A percentile compares a stretch with the other conserved stretches of the same genome.
Evolutionary conservation across 2,329 filamentous ascomycete species (phyloP).

Genomic region (Pestalotiopsis sp.): DNA sequence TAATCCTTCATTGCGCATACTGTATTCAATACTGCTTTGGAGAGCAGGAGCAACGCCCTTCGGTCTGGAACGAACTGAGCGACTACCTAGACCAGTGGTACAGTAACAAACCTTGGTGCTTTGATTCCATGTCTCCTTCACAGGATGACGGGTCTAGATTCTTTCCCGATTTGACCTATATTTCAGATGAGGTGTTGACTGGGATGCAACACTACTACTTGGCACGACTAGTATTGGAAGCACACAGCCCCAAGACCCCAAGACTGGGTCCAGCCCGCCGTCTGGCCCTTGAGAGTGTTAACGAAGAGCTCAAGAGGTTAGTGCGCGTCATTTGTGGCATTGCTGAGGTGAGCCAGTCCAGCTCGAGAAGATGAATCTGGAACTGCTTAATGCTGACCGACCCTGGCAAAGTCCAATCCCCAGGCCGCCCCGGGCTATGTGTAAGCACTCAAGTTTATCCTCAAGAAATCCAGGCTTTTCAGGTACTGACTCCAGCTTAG

Average conservation of each 20-base stretch:
- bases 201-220: constrained; percentile 12
- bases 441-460: neutral
- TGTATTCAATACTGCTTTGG: constrained; percentile 7
- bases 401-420: neutral
- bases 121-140: neutral
- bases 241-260: constrained; percentile 5
- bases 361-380: neutral
- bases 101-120: neutral
- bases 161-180: neutral
- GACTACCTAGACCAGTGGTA: constrained; percentile 7
- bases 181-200: constrained; percentile 1
- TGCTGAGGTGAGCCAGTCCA: constrained; percentile 5
- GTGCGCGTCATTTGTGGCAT: constrained; percentile 4
- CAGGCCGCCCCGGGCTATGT: constrained; percentile 2
- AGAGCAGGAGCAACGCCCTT: neutral
- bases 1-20: constrained; percentile 5
- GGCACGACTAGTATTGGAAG: constrained; percentile 2
- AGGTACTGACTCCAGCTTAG: neutral
- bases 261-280: constrained; percentile 4
- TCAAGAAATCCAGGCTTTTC: neutral
- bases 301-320: neutral
- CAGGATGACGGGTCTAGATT: neutral
- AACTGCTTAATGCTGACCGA: neutral
- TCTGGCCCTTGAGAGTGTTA: neutral
- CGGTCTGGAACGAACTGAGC: constrained; percentile 5